These are phyloP conservation scores for Scedosporium boydii DNA, from an alignment of 2,329 filamentous ascomycete genomes.

Conservation along the genomic window DNA sequence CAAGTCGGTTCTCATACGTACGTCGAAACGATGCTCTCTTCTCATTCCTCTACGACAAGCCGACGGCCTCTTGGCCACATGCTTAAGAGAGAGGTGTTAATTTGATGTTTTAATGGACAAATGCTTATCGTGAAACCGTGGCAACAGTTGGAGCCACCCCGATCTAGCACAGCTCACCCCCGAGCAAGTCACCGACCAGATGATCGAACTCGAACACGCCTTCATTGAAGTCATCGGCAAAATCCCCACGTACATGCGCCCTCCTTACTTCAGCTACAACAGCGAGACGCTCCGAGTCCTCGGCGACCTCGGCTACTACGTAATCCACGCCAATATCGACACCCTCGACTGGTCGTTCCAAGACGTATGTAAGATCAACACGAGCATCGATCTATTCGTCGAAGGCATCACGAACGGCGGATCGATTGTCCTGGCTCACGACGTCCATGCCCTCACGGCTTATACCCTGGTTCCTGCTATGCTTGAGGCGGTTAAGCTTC, in stretches of 20 bases:
- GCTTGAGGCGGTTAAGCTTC: conserved; percentile 7
- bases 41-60: conserved; percentile 1
- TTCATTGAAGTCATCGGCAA: conserved; percentile 31
- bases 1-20: conserved; percentile 47
- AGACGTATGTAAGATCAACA: conserved; percentile 35
- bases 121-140: too few species aligned
- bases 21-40: background rate
- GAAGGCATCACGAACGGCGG: conserved; percentile 17
- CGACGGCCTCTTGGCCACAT: conserved; percentile 8
- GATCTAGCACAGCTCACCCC: conserved; percentile 27
- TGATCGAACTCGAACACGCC: conserved; percentile 34
- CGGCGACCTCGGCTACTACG: conserved; percentile 39
- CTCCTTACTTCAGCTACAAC: conserved; percentile 35
- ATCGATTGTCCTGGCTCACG: conserved; percentile 44
- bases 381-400: conserved; percentile 28
- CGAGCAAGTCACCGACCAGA: conserved; percentile 24
- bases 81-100: background rate
- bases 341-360: conserved; percentile 53
- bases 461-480: conserved; percentile 22
- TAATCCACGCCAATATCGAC: conserved; percentile 48
- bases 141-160: conserved; percentile 29
- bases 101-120: background rate
- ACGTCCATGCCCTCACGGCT: conserved; percentile 39
- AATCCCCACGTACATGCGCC: conserved; percentile 32
- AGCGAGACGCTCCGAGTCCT: conserved; percentile 22